Percentiles rank a stretch among this genome's conserved stretches.
Conservation (phyloP, 108 stramenopile genomes). For the Skeletonema costatum region DNA sequence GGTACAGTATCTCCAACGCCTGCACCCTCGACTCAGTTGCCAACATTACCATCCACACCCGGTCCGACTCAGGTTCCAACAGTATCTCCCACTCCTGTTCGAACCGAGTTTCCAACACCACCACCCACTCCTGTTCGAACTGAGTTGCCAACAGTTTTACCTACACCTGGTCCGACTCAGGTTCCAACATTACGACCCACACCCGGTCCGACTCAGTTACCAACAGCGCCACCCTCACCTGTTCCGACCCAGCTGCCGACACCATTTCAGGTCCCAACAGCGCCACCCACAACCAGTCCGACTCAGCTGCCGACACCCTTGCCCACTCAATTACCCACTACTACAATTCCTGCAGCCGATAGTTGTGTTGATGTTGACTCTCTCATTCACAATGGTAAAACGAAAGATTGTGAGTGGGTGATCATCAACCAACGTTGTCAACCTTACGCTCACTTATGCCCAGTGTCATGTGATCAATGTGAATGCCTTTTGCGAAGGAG, state of each 20-base stretch:
- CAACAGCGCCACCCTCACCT: no score
- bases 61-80: slow-evolving; percentile 1
- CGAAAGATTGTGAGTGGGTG: slow-evolving; percentile 13
- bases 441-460: slow-evolving; percentile 18
- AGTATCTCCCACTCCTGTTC: background rate
- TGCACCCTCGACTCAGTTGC: background rate
- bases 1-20: background rate
- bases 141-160: no score
- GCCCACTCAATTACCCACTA: slow-evolving; percentile 2
- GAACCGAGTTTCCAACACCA: no score
- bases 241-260: no score
- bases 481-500: slow-evolving; percentile 16
- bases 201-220: no score
- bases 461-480: slow-evolving; percentile 18
- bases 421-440: background rate
- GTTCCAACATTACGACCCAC: no score
- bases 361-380: slow-evolving; percentile 6
- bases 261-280: background rate
- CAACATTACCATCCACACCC: background rate
- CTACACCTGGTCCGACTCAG: no score
- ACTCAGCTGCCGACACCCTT: background rate
- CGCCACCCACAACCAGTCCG: background rate
- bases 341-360: background rate
- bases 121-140: no score
- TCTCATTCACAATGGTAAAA: background rate